Evolutionary conservation across 202 grass and related monocot species (phyloP).

Genomic region (Panicum virgatum): DNA sequence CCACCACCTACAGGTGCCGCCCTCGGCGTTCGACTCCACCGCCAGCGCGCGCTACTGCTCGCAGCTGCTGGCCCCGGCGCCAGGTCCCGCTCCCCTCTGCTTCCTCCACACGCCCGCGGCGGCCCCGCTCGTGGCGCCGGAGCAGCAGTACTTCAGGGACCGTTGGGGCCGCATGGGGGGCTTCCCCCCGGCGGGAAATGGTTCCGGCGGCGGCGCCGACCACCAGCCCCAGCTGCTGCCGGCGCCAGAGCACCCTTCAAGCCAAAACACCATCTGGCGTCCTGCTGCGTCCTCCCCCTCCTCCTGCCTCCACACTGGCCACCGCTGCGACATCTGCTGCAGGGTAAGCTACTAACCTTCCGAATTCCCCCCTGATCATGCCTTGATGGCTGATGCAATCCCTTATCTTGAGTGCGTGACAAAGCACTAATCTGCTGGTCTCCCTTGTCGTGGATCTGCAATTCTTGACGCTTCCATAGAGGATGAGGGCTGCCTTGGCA

Average conservation of each 20-base stretch:
- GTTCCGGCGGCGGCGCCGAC: background rate
- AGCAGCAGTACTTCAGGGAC: conserved; percentile 50
- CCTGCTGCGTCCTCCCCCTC: conserved; percentile 13
- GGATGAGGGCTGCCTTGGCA: background rate
- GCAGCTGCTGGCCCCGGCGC: conserved; percentile 32
- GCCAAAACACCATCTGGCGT: conserved; percentile 59
- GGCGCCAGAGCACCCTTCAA: conserved; percentile 67
- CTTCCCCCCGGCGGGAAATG: background rate
- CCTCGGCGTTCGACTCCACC: conserved; percentile 20
- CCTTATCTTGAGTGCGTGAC: background rate
- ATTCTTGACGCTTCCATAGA: conserved; percentile 34
- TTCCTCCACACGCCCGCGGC: conserved; percentile 33
- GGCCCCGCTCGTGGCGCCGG: too few species aligned
- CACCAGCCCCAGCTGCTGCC: conserved; percentile 5
- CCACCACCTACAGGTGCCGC: background rate
- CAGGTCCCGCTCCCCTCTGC: conserved; percentile 30
- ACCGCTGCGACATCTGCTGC: conserved; percentile 60
- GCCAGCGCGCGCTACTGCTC: conserved; percentile 38
- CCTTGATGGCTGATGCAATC: background rate
- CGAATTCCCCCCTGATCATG: too few species aligned
- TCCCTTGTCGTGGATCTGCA: conserved; percentile 16
- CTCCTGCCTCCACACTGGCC: conserved; percentile 33
- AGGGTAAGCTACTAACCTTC: conserved; percentile 31
- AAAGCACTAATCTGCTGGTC: background rate
- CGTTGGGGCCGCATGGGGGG: conserved; percentile 34